phyloP scores from a whole-genome alignment of 2,329 filamentous ascomycete species.

The Macroventuria anomochaeta region DNA sequence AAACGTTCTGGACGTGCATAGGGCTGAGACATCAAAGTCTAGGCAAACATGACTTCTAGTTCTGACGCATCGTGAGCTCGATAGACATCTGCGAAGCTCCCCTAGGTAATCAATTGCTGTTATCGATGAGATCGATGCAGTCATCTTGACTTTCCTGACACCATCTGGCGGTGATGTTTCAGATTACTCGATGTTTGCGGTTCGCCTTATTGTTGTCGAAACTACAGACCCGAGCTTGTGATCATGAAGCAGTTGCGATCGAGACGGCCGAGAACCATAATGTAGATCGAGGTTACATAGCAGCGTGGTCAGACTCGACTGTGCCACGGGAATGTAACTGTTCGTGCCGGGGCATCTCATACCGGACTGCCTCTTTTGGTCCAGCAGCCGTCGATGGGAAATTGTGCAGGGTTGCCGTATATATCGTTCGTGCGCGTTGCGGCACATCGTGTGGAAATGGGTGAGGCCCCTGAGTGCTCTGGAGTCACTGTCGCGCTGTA shows the following conservation, averaged over 20 bases:
- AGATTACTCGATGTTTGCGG: conserved; percentile 6
- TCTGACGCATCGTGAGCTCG: neutral
- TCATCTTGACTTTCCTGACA: conserved; percentile 8
- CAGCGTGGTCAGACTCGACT: neutral
- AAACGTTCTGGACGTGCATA: conserved; percentile 38
- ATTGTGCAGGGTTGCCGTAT: neutral
- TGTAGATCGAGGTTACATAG: conserved; percentile 5
- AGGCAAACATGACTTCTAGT: conserved; percentile 19
- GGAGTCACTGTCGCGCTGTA: neutral
- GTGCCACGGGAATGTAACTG: neutral
- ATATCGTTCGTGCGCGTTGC: neutral
- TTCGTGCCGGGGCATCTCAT: neutral
- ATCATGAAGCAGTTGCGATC: neutral
- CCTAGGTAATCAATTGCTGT: neutral
- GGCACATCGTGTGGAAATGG: neutral
- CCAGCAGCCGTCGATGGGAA: neutral
- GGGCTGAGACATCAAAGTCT: conserved; percentile 35
- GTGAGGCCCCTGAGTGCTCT: neutral
- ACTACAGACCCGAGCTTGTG: neutral
- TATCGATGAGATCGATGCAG: neutral
- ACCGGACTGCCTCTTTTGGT: neutral
- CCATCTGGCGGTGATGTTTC: neutral
- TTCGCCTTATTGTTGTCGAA: neutral
- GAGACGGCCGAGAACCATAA: neutral
- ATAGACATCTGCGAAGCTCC: neutral